Evolutionary conservation across 495 filamentous ascomycete species (phyloP).

Genomic region (Cryomyces minteri): DNA sequence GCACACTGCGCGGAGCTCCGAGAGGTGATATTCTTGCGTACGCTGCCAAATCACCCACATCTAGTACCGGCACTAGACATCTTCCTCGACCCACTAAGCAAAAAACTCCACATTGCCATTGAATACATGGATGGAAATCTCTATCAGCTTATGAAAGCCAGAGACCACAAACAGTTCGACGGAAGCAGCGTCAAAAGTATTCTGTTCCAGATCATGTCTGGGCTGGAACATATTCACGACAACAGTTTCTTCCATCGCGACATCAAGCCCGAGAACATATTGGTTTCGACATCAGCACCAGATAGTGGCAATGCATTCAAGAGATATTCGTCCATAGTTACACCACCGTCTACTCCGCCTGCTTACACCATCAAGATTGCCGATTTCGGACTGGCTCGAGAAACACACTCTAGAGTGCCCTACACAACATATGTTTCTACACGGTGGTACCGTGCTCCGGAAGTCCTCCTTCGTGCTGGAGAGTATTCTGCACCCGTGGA

Average conservation of each 20-base stretch:
- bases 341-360: slow-evolving; percentile 84
- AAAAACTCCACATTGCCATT: slow-evolving; percentile 96
- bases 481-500: slow-evolving; percentile 97
- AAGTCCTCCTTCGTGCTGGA: slow-evolving; percentile 84
- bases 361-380: slow-evolving; percentile 96
- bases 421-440: slow-evolving; percentile 99
- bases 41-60: slow-evolving; percentile 72
- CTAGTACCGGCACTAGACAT: slow-evolving; percentile 95
- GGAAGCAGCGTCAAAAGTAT: slow-evolving; percentile 91
- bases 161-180: slow-evolving; percentile 87
- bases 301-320: slow-evolving; percentile 67
- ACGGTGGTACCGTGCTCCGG: slow-evolving; percentile 93
- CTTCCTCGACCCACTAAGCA: slow-evolving; percentile 88
- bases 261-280: slow-evolving; percentile 98
- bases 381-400: slow-evolving; percentile 94
- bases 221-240: slow-evolving; percentile 91
- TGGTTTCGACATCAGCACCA: slow-evolving; percentile 80
- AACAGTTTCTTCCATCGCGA: slow-evolving; percentile 98
- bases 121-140: slow-evolving; percentile 99
- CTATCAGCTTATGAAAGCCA: slow-evolving; percentile 96
- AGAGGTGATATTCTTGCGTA: slow-evolving; percentile 90
- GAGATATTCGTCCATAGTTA: slow-evolving; percentile 82
- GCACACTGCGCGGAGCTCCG: slow-evolving; percentile 75
- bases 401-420: slow-evolving; percentile 87
- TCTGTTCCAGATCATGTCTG: slow-evolving; percentile 87